Evolutionary conservation across 805 yeast genomes (phyloP), one percentile per base, ranked within the genome.

Genomic region (Candida tallmaniae): DNA sequence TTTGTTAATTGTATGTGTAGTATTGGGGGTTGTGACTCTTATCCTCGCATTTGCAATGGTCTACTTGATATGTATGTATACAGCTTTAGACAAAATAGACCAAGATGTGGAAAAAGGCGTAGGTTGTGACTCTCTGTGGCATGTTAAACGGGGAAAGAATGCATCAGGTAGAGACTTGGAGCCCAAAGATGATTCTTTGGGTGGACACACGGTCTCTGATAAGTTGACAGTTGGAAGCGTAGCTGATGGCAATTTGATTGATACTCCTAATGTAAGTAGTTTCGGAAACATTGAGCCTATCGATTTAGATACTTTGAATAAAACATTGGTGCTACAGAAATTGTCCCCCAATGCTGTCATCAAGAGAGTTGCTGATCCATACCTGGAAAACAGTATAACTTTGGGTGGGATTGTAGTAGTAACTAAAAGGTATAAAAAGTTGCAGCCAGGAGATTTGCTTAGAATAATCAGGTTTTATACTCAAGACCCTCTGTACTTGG

Each of bases 371-470:
- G 23, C 41, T 13, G 66, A 60, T 36, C 62, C 64, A 4, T 58
- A 39, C 31, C 58, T 54, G 52, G 45, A 44, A 11, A 46, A 38
- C 16, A 20, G 29, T 9, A 53, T 55, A 13, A n/a, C 35, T 12
- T 42, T 58, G 9, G 68, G 68, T 2, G 55, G 55, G 1, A 49
- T 58, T 13, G 65, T 59, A 2, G 62, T 59, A 10, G 63, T 59
- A 4, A 53, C 57, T 3, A 46, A 51, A 31, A 57, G 58, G 5
- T 60, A 50, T 34, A 41, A 44, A 2, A 36, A 40, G 10, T 45
- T 61, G 18, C 50, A 56, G 24, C 45, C 51, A 8, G 68, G 68
- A 2, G 65, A 60, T 37, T 46, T 60, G 13, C 36, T 62, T 2
- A 34, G 62, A 25, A 40, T 60, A 6, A 48, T 56, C 12, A 45